Evolutionary conservation across 108 stramenopile species (phyloP).

Genomic region (Pseudonitzschia pungens): DNA sequence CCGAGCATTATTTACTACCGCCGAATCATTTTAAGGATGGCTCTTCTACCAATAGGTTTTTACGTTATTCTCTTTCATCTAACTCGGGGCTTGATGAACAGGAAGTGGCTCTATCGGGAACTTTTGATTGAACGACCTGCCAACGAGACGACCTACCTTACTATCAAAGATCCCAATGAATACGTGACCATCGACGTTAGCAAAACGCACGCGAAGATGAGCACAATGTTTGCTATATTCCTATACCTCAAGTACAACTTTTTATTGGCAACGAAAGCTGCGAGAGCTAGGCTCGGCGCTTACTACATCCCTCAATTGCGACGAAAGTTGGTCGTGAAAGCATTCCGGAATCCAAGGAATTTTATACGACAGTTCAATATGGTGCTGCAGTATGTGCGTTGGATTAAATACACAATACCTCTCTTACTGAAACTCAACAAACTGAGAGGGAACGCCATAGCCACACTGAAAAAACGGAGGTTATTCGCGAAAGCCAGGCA

Average conservation of each 20-base stretch:
- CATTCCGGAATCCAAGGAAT: conserved; percentile 32
- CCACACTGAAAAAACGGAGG: conserved; percentile 44
- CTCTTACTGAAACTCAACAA: conserved; percentile 68
- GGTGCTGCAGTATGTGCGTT: conserved; percentile 38
- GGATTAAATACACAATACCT: conserved; percentile 66
- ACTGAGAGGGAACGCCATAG: conserved; percentile 47
- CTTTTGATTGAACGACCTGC: conserved; percentile 10
- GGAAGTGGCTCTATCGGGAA: conserved; percentile 10
- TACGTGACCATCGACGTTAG: conserved; percentile 10
- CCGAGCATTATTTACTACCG: conserved; percentile 28
- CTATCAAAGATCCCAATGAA: conserved; percentile 10
- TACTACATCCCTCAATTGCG: not conserved
- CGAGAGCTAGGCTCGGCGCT: conserved; percentile 6
- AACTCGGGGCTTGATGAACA: not conserved
- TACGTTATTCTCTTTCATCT: conserved; percentile 29
- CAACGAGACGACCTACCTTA: conserved; percentile 15
- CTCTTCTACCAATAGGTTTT: conserved; percentile 49
- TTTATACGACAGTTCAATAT: conserved; percentile 21
- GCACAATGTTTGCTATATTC: conserved; percentile 37
- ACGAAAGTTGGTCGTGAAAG: conserved; percentile 11
- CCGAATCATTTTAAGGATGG: conserved; percentile 32
- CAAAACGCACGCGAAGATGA: conserved; percentile 18
- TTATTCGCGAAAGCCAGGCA: conserved; percentile 44
- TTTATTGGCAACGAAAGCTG: conserved; percentile 9
- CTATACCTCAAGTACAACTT: conserved; percentile 10